Evolutionary conservation across 768 basidiomycete species (phyloP), one percentile per base, ranked within the genome.

Genomic region (Podaxis pistillaris): DNA sequence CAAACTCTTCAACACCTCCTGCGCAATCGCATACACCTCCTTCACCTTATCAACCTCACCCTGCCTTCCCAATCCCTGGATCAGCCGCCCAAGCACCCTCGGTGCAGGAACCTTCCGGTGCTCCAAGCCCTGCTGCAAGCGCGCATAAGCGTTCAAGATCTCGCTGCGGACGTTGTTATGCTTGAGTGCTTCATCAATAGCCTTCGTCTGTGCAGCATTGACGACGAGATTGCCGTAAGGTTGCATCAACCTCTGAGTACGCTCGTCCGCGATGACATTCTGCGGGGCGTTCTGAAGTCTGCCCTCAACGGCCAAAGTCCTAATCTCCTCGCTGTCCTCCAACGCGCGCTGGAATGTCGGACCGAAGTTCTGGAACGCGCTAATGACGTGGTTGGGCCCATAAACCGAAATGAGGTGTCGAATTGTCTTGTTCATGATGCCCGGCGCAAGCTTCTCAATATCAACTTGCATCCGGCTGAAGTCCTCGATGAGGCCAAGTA

Each of bases 1-100:
- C 38, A 86, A 65, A 0, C 78, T 71, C 3, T 78, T 69, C 22
- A 96, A 71, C 1, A 89, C 75, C 12, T 70, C 70, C 73, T 96
- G 93, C 7, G 88, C 87, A 26, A 84, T 76, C 19, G 78, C 75
- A 74, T 98, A 97, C 19, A 90, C 73, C 50, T 83, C 79, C 19
- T 79, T 78, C 8, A 91, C 85, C 68, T 88, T 86, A 7, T 85
- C 78, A 46, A 88, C 68, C 57, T 88, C 81, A 53, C 83, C 79
- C 7, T 75, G 56, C 30, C 94, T 86, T 17, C 93, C 92, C 13
- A 93, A 80, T 3, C 76, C 74, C 62, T 86, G 83, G 68, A 96
- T 87, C 24, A 97, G 75, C 11, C 80, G 79, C 15, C 83, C 86
- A 28, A 95, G 69, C 6, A 79, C 77, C 12, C 73, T 73, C 2